phyloP scores from a whole-genome alignment of 2,329 filamentous ascomycete genomes.

The Mycosphaerelloides madeirae region DNA sequence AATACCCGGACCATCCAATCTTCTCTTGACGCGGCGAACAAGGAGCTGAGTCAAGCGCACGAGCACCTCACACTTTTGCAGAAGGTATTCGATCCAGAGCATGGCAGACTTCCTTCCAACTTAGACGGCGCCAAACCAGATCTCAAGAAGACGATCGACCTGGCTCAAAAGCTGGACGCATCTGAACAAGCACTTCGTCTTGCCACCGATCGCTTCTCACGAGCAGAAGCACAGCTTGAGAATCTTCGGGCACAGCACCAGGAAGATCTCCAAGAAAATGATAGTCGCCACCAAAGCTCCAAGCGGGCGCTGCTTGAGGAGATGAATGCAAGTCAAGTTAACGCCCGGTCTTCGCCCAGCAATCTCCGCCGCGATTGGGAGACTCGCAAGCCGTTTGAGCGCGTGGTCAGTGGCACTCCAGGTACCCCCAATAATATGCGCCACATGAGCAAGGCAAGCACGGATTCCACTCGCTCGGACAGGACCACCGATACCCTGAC shows the following conservation, averaged over 20 bases:
- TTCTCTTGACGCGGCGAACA: constrained; percentile 72
- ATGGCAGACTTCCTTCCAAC: constrained; percentile 46
- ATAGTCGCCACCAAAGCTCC: constrained; percentile 57
- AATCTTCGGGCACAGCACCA: constrained; percentile 71
- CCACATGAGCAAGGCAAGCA: constrained; percentile 60
- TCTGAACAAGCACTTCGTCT: constrained; percentile 84
- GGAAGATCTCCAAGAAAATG: constrained; percentile 64
- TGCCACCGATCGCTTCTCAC: constrained; percentile 72
- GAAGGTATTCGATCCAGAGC: constrained; percentile 77
- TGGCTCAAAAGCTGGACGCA: constrained; percentile 80
- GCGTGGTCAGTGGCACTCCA: constrained; percentile 48
- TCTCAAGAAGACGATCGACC: constrained; percentile 62
- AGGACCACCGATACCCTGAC: constrained; percentile 76
- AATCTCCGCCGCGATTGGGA: constrained; percentile 59
- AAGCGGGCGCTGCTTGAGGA: constrained; percentile 77
- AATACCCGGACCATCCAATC: constrained; percentile 77
- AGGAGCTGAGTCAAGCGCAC: constrained; percentile 75
- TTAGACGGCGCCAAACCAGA: constrained; percentile 67
- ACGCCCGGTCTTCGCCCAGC: constrained; percentile 67
- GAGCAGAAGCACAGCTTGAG: constrained; percentile 76
- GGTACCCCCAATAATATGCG: constrained; percentile 66
- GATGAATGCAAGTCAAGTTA: constrained; percentile 76
- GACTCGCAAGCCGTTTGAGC: constrained; percentile 62
- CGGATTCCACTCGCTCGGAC: constrained; percentile 79
- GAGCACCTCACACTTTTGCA: constrained; percentile 76